phyloP scores from a whole-genome alignment of 495 filamentous ascomycete genomes.

The Penicillium riverlandense region DNA sequence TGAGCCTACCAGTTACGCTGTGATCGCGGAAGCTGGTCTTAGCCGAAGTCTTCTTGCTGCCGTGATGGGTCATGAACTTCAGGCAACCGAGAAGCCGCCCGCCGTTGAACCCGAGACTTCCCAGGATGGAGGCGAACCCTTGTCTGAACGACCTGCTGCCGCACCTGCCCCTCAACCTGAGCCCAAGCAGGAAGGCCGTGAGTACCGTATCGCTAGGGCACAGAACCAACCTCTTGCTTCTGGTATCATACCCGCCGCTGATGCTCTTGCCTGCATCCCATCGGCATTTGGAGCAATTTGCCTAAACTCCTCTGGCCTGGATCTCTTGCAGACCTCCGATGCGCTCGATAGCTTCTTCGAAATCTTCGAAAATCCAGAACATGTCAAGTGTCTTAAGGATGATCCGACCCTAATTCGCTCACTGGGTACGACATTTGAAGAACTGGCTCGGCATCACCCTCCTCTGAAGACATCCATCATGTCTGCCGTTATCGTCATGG shows the following conservation, averaged over 20 bases:
- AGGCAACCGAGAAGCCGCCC: slow-evolving; percentile 23
- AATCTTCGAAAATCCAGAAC: slow-evolving; percentile 85
- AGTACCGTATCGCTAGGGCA: slow-evolving; percentile 28
- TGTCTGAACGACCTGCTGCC: slow-evolving; percentile 8
- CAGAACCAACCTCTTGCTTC: slow-evolving; percentile 46
- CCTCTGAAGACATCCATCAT: slow-evolving; percentile 70
- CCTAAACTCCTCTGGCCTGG: slow-evolving; percentile 79
- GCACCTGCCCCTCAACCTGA: slow-evolving; percentile 9
- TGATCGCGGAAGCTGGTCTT: slow-evolving; percentile 89
- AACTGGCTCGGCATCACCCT: slow-evolving; percentile 90
- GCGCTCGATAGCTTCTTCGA: slow-evolving; percentile 84
- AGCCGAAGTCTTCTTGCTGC: slow-evolving; percentile 76
- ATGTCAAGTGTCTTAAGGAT: slow-evolving; percentile 71
- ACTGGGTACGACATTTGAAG: slow-evolving; percentile 83
- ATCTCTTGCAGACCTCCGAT: slow-evolving; percentile 75
- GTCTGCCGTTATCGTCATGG: slow-evolving; percentile 74
- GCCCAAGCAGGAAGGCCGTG: slow-evolving; percentile 15
- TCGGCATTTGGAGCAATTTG: slow-evolving; percentile 90
- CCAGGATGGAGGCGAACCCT: slow-evolving; percentile 17
- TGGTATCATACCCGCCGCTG: slow-evolving; percentile 74
- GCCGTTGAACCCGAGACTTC: slow-evolving; percentile 15
- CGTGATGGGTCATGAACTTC: slow-evolving; percentile 51
- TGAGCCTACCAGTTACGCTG: slow-evolving; percentile 93
- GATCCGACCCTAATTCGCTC: slow-evolving; percentile 50
- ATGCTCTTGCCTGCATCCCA: slow-evolving; percentile 81